Evolutionary conservation across 164 flowering plant genomes (phyloP).

Genomic region (Vitis labrusca): DNA sequence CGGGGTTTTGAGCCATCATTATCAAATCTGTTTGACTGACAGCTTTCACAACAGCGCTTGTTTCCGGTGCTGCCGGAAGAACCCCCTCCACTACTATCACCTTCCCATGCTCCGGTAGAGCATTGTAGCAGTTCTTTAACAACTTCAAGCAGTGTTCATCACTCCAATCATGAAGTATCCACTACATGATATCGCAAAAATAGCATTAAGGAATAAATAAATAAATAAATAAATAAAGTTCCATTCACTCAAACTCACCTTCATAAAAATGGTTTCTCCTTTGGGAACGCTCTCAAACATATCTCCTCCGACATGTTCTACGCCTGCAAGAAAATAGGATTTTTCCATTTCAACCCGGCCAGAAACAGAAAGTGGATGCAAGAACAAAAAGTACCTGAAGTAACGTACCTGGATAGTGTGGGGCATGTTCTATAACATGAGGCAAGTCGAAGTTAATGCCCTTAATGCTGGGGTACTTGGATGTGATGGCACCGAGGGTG

Average conservation of each 20-base stretch:
- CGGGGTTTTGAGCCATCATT: constrained; percentile 30
- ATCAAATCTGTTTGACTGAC: constrained; percentile 9
- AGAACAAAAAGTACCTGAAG: no score
- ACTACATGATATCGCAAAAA: constrained; percentile 10
- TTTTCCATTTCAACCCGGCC: no score
- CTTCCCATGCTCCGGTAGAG: constrained; percentile 31
- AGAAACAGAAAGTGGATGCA: no score
- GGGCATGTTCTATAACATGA: constrained; percentile 35
- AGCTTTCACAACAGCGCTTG: constrained; percentile 2
- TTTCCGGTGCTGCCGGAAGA: constrained; percentile 24
- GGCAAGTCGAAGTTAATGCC: constrained; percentile 51
- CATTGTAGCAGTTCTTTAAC: constrained; percentile 35
- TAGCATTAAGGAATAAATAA: no score
- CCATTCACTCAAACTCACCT: constrained; percentile 20
- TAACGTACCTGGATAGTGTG: constrained; percentile 31
- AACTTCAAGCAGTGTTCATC: constrained; percentile 36
- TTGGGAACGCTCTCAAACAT: constrained; percentile 41
- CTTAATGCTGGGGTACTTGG: constrained; percentile 31
- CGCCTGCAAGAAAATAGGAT: constrained; percentile 19
- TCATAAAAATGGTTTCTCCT: constrained; percentile 46
- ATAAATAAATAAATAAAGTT: no score
- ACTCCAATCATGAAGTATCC: constrained; percentile 46
- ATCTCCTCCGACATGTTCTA: constrained; percentile 44
- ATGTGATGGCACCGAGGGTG: constrained; percentile 20
- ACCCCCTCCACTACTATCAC: constrained; percentile 30